These are phyloP conservation scores for Adansonia gregorii DNA, from an alignment of 441 rosid species.

Conservation along the genomic window DNA sequence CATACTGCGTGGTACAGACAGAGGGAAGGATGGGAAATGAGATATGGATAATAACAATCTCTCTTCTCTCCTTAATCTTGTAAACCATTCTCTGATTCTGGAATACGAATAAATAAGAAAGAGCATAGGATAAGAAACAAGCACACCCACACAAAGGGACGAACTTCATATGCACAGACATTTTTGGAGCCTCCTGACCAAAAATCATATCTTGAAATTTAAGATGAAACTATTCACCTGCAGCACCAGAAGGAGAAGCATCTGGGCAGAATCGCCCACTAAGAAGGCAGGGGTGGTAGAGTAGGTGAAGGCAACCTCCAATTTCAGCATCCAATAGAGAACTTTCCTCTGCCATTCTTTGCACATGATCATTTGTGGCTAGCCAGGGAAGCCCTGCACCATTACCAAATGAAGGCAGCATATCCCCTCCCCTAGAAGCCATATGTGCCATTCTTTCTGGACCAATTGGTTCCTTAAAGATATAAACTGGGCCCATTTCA, in stretches of 20 bases:
- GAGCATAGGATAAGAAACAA: neutral
- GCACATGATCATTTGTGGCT: constrained; percentile 73
- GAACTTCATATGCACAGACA: neutral
- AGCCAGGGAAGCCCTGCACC: constrained; percentile 99
- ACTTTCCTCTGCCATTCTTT: constrained; percentile 74
- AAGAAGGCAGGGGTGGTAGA: constrained; percentile 88
- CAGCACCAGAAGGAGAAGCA: constrained; percentile 92
- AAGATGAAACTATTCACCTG: constrained; percentile 59
- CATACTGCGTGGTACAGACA: neutral
- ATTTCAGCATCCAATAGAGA: constrained; percentile 88
- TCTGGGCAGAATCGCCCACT: constrained; percentile 98
- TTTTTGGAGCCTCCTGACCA: constrained; percentile 1
- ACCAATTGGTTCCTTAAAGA: constrained; percentile 95
- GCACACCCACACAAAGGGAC: neutral
- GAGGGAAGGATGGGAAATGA: constrained; percentile 23
- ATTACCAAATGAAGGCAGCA: constrained; percentile 85
- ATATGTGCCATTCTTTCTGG: constrained; percentile 87
- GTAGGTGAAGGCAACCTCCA: constrained; percentile 84
- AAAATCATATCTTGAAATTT: constrained; percentile 6
- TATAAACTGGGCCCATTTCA: constrained; percentile 98
- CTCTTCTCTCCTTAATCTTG: constrained; percentile 11
- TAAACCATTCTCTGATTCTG: neutral
- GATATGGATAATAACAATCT: neutral
- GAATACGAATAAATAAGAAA: neutral
- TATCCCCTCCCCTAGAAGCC: constrained; percentile 97